phyloP scores from a whole-genome alignment of 2,329 filamentous ascomycete genomes.

The Decorospora gaudefroyi region DNA sequence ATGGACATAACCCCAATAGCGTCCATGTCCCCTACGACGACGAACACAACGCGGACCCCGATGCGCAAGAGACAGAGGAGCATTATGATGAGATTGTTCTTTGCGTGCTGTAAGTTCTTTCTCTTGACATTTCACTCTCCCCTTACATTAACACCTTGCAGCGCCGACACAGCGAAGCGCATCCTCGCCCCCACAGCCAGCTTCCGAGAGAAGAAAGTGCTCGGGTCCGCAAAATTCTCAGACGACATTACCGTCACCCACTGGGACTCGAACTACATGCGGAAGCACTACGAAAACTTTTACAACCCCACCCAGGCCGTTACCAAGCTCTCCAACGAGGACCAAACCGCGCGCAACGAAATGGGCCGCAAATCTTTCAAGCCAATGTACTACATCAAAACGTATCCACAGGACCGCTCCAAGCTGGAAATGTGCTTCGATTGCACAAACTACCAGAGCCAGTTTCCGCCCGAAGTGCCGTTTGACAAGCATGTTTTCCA shows the following conservation, averaged over 20 bases:
- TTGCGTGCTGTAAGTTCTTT: conserved; percentile 56
- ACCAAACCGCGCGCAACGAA: conserved; percentile 52
- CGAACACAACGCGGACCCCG: conserved; percentile 48
- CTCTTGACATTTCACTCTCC: neutral
- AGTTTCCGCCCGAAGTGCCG: conserved; percentile 62
- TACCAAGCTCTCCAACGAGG: conserved; percentile 46
- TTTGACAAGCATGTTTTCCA: conserved; percentile 70
- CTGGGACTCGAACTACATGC: conserved; percentile 67
- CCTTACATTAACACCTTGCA: conserved; percentile 18
- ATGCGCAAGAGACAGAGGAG: conserved; percentile 52
- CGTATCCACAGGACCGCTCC: conserved; percentile 59
- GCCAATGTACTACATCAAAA: conserved; percentile 69
- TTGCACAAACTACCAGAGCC: conserved; percentile 74
- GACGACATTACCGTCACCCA: conserved; percentile 75
- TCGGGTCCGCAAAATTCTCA: conserved; percentile 71
- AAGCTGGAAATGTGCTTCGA: conserved; percentile 70
- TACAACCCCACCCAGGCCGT: conserved; percentile 58
- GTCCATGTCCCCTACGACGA: conserved; percentile 48
- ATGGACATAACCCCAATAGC: conserved; percentile 53
- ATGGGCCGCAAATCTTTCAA: conserved; percentile 58
- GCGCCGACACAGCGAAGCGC: conserved; percentile 60
- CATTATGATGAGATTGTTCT: conserved; percentile 69
- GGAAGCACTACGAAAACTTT: conserved; percentile 67
- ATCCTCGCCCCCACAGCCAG: conserved; percentile 62
- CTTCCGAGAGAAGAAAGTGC: conserved; percentile 67